A percentile compares a stretch with the other conserved stretches of the same genome.
Evolutionary conservation across 2,329 filamentous ascomycete species (phyloP).

Genomic region (Ophiostoma fasciatum): DNA sequence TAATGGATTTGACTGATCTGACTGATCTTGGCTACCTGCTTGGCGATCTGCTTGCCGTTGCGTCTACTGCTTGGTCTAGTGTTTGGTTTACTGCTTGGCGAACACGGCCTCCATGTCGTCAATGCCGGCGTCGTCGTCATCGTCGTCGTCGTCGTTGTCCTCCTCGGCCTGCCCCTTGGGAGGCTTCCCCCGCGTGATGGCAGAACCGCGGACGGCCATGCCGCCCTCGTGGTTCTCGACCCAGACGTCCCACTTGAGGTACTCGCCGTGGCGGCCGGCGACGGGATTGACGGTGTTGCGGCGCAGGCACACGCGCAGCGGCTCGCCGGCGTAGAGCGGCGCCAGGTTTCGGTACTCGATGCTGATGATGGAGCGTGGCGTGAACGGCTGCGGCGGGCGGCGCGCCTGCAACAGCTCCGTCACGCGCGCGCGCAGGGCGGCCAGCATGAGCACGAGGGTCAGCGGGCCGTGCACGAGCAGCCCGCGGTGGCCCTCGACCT

Average conservation of each 20-base stretch:
- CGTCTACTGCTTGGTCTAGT: too few species aligned
- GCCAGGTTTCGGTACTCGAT: slow-evolving; percentile 72
- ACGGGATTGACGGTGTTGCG: slow-evolving; percentile 24
- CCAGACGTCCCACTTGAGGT: slow-evolving; percentile 44
- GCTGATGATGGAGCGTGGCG: slow-evolving; percentile 25
- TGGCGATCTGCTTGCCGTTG: too few species aligned
- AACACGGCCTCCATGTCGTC: too few species aligned
- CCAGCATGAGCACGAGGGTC: slow-evolving; percentile 60
- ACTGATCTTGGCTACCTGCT: too few species aligned
- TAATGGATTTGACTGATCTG: too few species aligned
- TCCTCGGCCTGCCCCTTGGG: not conserved
- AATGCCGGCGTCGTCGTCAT: too few species aligned
- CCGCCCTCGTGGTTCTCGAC: slow-evolving; percentile 46
- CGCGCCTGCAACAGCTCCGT: slow-evolving; percentile 13
- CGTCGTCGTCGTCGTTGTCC: not conserved
- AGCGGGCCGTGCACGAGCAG: slow-evolving; percentile 81
- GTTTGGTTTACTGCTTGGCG: too few species aligned
- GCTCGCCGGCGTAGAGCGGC: slow-evolving; percentile 62
- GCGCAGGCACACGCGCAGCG: slow-evolving; percentile 54
- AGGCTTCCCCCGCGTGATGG: slow-evolving; percentile 5
- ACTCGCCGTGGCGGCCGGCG: slow-evolving; percentile 25
- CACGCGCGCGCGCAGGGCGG: slow-evolving; percentile 40
- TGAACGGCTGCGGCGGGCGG: slow-evolving; percentile 11
- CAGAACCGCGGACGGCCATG: slow-evolving; percentile 44
- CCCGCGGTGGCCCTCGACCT: slow-evolving; percentile 58